phyloP scores from a whole-genome alignment of 352 stramenopile species.

The Globisporangium recalcitrans region DNA sequence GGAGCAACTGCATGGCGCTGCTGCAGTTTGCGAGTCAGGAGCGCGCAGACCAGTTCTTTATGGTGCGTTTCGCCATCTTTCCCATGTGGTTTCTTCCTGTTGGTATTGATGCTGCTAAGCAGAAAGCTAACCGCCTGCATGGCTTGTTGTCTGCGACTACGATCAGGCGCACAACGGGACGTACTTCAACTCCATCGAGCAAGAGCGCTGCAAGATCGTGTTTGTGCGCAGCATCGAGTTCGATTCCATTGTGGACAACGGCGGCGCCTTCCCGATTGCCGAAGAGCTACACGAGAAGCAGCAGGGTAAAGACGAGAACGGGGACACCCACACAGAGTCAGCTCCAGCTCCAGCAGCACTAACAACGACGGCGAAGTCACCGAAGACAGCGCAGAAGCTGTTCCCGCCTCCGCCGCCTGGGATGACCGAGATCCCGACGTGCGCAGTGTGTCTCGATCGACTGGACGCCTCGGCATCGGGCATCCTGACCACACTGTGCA shows the following conservation, averaged over 20 bases:
- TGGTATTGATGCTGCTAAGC: neutral
- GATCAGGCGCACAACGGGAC: constrained; percentile 81
- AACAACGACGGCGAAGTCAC: neutral
- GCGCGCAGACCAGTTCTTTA: constrained; percentile 78
- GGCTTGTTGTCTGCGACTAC: neutral
- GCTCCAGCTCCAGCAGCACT: neutral
- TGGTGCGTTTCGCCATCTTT: constrained; percentile 17
- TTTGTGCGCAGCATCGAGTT: constrained; percentile 89
- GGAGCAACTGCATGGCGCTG: constrained; percentile 82
- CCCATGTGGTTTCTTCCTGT: neutral
- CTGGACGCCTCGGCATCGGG: constrained; percentile 81
- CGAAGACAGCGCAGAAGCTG: constrained; percentile 29
- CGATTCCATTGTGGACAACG: constrained; percentile 32
- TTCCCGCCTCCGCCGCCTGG: constrained; percentile 57
- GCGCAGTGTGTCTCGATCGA: constrained; percentile 89
- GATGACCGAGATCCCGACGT: constrained; percentile 88
- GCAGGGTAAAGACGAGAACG: constrained; percentile 15
- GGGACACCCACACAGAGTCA: neutral
- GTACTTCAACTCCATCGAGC: constrained; percentile 91
- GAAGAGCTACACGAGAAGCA: constrained; percentile 20
- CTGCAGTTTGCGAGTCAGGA: constrained; percentile 80
- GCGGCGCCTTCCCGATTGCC: constrained; percentile 17
- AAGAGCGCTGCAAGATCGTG: constrained; percentile 86
- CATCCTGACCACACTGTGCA: constrained; percentile 96
- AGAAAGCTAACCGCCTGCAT: neutral